A percentile compares a stretch with the other conserved stretches of the same genome.
Conservation (phyloP, 75 land plant species). For the Chamaecyparis obtusa region DNA sequence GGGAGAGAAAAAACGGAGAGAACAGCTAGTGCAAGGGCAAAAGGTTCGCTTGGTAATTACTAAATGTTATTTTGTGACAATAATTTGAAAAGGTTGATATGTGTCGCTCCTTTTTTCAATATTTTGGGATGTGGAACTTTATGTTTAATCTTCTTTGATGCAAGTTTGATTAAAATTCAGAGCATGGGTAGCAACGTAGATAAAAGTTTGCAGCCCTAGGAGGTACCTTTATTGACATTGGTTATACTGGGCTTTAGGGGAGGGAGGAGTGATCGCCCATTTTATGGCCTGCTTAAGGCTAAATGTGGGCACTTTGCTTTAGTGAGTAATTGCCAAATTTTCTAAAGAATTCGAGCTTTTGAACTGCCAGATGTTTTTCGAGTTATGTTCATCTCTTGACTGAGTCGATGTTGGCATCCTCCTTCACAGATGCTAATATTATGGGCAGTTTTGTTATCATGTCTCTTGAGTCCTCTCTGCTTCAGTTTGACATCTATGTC, state of each 20-base stretch:
- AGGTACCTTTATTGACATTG: neutral
- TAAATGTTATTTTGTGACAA: neutral
- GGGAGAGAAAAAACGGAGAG: neutral
- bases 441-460: neutral
- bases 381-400: neutral
- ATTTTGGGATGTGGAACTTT: neutral
- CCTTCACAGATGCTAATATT: neutral
- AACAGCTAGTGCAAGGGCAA: neutral
- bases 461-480: neutral
- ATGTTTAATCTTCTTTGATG: neutral
- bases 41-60: neutral
- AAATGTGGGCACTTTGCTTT: neutral
- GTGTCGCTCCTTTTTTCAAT: neutral
- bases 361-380: too few relatives aligned
- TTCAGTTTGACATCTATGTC: neutral
- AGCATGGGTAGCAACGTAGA: neutral
- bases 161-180: neutral
- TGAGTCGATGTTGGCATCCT: neutral
- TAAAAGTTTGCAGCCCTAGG: neutral
- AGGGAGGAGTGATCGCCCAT: neutral
- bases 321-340: neutral
- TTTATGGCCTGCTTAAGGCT: neutral
- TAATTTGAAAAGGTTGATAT: neutral
- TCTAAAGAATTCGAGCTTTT: too few relatives aligned
- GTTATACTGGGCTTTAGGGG: neutral